Evolutionary conservation across 108 stramenopile genomes (phyloP), one percentile per base, ranked within the genome.

Genomic region (Epipyxis sp.): DNA sequence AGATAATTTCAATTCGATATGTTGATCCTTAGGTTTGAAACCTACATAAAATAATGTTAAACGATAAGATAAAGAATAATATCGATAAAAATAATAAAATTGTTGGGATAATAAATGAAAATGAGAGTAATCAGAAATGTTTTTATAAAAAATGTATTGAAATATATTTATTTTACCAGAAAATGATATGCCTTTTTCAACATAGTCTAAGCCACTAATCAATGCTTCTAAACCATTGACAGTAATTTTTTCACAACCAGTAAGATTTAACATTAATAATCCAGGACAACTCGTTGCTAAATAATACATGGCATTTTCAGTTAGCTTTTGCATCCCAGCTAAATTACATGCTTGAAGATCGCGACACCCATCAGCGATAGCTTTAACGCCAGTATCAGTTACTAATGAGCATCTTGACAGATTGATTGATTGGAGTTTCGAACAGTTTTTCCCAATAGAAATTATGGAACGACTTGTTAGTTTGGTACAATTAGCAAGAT

Each of bases 1-100:
- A 25, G 25, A 16, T 6, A 74, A 25, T 42, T 37, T 27, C 34
- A 3, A 10, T 27, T 27, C 71, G 44, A 74, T 39, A 42, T 74
- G 35, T 54, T 74, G 10, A 57, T 74, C 71, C 6, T 27, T 25
- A 27, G 71, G 71, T 74, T 74, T 74, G 34, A 74, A 74, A 6
- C 71, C 71, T 27, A 74, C n/a, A n/a, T n/a, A n/a, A n/a, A n/a
- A n/a, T n/a, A n/a, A n/a, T n/a, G n/a, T n/a, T n/a, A n/a, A n/a
- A n/a, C n/a, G n/a, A n/a, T n/a, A n/a, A n/a, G n/a, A n/a, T n/a
- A n/a, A n/a, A n/a, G n/a, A n/a, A n/a, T n/a, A n/a, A n/a, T n/a
- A n/a, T n/a, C n/a, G n/a, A n/a, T n/a, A n/a, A n/a, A n/a, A n/a
- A n/a, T n/a, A n/a, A n/a, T n/a, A n/a, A n/a, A n/a, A n/a, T n/a